Conservation (phyloP, 495 filamentous ascomycete genomes). For the Aspergillus heteromorphus region DNA sequence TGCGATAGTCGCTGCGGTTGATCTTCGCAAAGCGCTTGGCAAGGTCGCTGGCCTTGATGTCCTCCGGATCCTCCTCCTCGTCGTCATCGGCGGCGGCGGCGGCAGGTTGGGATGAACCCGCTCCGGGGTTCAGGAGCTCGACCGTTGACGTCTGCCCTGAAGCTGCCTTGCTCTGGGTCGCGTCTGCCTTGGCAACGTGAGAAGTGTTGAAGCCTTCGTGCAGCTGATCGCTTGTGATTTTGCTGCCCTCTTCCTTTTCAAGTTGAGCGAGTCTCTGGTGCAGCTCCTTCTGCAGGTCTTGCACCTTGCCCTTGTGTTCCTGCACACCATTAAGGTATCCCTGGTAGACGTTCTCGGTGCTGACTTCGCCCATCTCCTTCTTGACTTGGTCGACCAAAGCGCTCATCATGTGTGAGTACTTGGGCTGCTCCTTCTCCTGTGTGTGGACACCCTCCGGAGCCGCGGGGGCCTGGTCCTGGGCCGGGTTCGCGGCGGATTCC, state of each 20-base stretch:
- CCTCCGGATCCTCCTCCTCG: constrained; percentile 62
- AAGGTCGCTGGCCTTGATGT: constrained; percentile 68
- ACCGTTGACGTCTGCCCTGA: constrained; percentile 40
- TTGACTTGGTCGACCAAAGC: constrained; percentile 89
- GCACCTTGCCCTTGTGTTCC: constrained; percentile 70
- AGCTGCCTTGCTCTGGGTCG: constrained; percentile 31
- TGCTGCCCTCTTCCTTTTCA: constrained; percentile 78
- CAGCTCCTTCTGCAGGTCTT: constrained; percentile 70
- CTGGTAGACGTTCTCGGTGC: constrained; percentile 55
- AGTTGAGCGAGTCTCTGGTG: constrained; percentile 66
- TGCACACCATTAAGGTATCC: constrained; percentile 72
- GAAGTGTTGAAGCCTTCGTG: constrained; percentile 91
- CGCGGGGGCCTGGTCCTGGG: constrained; percentile 65
- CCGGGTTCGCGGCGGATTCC: constrained; percentile 64
- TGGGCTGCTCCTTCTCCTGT: constrained; percentile 67
- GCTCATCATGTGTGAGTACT: constrained; percentile 95
- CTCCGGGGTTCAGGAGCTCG: constrained; percentile 76
- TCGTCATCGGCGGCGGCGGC: constrained; percentile 56
- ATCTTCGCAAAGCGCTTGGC: constrained; percentile 77
- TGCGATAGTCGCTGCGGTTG: constrained; percentile 65
- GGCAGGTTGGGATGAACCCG: constrained; percentile 34
- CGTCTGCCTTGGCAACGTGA: constrained; percentile 60
- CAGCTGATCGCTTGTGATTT: constrained; percentile 90
- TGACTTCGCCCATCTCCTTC: constrained; percentile 71
- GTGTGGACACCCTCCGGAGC: constrained; percentile 76